Conservation (phyloP, 257 asterid species). For the Craterostigma plantagineum region DNA sequence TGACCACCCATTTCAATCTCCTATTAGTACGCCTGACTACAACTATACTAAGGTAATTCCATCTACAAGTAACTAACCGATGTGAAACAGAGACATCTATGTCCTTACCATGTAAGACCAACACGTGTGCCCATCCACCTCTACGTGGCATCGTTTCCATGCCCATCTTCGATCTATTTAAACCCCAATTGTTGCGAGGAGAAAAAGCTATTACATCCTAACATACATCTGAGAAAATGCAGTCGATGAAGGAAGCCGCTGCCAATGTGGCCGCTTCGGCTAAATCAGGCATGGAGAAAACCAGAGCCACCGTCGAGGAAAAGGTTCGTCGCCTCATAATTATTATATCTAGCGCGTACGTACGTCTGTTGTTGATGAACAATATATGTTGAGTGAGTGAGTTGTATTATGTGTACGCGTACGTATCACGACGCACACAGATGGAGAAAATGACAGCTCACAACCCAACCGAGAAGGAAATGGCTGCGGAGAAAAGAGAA, state of each 20-base stretch:
- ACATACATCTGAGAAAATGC: slow-evolving; percentile 17
- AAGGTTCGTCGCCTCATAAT: slow-evolving; percentile 18
- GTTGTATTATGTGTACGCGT: neutral
- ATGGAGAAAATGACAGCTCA: slow-evolving; percentile 29
- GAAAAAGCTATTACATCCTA: too few relatives aligned
- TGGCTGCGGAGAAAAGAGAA: slow-evolving; percentile 37
- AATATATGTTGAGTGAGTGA: neutral
- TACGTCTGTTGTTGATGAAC: neutral
- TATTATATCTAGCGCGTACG: too few relatives aligned
- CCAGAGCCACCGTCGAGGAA: slow-evolving; percentile 45
- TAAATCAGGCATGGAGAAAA: slow-evolving; percentile 48
- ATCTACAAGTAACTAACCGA: too few relatives aligned
- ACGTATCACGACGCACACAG: slow-evolving; percentile 18
- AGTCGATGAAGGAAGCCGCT: slow-evolving; percentile 39
- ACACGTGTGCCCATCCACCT: too few relatives aligned
- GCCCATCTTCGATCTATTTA: too few relatives aligned
- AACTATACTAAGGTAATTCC: too few relatives aligned
- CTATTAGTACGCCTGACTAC: too few relatives aligned
- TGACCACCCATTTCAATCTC: too few relatives aligned
- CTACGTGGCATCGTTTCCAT: too few relatives aligned
- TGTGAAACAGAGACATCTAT: too few relatives aligned
- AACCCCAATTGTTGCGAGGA: too few relatives aligned
- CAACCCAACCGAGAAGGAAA: slow-evolving; percentile 25
- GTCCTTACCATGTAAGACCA: too few relatives aligned
- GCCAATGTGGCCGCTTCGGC: slow-evolving; percentile 58